These are phyloP conservation scores for Aspergillus bertholletiae DNA, from an alignment of 495 filamentous ascomycete species.

Conservation along the genomic window DNA sequence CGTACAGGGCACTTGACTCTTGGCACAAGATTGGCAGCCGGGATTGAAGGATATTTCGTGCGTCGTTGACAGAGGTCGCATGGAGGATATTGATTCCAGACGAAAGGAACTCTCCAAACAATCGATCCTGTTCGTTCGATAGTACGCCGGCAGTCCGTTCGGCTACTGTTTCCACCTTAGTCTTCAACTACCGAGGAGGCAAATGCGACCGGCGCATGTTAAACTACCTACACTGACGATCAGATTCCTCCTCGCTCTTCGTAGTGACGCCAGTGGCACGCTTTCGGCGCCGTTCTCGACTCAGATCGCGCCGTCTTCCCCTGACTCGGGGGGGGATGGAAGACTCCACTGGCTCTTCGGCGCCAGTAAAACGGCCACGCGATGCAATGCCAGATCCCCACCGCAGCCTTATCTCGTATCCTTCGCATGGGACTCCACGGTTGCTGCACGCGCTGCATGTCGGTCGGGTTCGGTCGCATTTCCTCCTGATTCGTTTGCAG, in stretches of 20 bases:
- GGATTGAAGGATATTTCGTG: slow-evolving; percentile 17
- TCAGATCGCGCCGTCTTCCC: slow-evolving; percentile 29
- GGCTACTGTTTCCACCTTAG: not conserved
- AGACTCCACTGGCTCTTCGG: slow-evolving; percentile 27
- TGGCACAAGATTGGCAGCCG: slow-evolving; percentile 25
- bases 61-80: slow-evolving; percentile 24
- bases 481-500: slow-evolving; percentile 31
- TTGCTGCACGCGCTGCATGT: slow-evolving; percentile 23
- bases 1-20: slow-evolving; percentile 29
- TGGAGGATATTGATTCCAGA: slow-evolving; percentile 31
- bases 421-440: slow-evolving; percentile 29
- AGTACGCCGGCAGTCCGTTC: not conserved
- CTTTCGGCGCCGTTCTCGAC: slow-evolving; percentile 16
- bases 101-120: slow-evolving; percentile 31
- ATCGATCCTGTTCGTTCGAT: slow-evolving; percentile 11
- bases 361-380: slow-evolving; percentile 32
- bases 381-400: slow-evolving; percentile 38
- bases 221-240: too few species aligned
- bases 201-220: too few species aligned
- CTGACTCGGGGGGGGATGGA: slow-evolving; percentile 20
- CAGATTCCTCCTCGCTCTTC: not conserved
- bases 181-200: too few species aligned
- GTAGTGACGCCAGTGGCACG: too few species aligned
- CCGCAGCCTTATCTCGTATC: slow-evolving; percentile 33
- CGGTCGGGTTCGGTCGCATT: slow-evolving; percentile 29